Percentiles rank a stretch among this genome's conserved stretches.
These are phyloP conservation scores for Xylariaceae sp. DNA, from an alignment of 2,329 filamentous ascomycete genomes.

Conservation along the genomic window DNA sequence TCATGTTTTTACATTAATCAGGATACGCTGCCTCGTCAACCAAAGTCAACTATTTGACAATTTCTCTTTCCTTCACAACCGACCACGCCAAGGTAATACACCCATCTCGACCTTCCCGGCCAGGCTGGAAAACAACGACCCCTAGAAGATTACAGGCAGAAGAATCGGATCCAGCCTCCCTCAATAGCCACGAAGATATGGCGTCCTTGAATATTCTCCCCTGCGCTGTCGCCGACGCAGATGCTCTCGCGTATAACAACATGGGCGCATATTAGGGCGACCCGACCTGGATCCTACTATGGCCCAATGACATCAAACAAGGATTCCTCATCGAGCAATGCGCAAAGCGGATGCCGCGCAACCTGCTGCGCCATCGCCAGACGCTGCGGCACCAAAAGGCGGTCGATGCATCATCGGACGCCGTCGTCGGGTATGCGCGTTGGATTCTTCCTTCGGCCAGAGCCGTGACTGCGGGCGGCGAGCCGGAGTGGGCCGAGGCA, in stretches of 20 bases:
- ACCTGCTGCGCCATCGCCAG: slow-evolving; percentile 7
- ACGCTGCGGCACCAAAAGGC: slow-evolving; percentile 13
- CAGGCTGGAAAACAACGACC: too few species aligned
- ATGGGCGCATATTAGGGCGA: slow-evolving; percentile 33
- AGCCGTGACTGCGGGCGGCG: not conserved
- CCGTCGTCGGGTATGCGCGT: slow-evolving; percentile 14
- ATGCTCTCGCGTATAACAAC: slow-evolving; percentile 29
- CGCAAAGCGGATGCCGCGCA: slow-evolving; percentile 11
- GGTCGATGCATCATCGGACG: slow-evolving; percentile 10
- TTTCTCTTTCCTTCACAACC: too few species aligned
- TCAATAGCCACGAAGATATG: not conserved
- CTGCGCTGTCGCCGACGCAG: slow-evolving; percentile 26
- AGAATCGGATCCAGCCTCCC: too few species aligned
- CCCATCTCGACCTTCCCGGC: too few species aligned
- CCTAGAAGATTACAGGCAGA: too few species aligned
- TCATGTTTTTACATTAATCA: too few species aligned
- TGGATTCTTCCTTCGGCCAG: slow-evolving; percentile 3
- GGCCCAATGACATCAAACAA: slow-evolving; percentile 12
- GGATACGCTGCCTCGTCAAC: too few species aligned
- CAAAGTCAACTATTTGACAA: too few species aligned
- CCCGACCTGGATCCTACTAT: slow-evolving; percentile 26
- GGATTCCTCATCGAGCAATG: slow-evolving; percentile 11
- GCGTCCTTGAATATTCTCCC: slow-evolving; percentile 14
- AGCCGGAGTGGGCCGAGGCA: slow-evolving; percentile 2
- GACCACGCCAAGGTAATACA: too few species aligned